phyloP scores from a whole-genome alignment of 257 asterid genomes.

The Cynanchum wilfordii region DNA sequence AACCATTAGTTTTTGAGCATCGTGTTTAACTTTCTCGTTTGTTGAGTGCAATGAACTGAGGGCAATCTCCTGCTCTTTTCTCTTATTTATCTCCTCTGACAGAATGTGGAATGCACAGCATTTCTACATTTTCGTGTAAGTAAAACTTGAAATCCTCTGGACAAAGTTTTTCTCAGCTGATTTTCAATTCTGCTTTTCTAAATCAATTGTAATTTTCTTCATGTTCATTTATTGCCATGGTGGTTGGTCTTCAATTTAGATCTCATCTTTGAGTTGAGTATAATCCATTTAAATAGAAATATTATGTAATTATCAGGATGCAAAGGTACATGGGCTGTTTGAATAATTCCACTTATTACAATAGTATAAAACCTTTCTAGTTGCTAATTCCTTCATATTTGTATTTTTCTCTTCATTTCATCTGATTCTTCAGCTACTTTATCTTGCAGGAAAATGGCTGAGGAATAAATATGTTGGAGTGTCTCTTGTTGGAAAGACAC shows the following conservation, averaged over 20 bases:
- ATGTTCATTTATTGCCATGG: neutral
- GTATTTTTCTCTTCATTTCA: neutral
- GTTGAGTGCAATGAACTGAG: neutral
- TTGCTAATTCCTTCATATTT: neutral
- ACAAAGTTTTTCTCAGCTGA: neutral
- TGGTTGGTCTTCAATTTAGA: neutral
- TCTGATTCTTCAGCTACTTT: neutral
- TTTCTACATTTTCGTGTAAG: neutral
- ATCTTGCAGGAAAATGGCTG: conserved; percentile 67
- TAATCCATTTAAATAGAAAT: neutral
- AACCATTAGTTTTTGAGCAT: neutral
- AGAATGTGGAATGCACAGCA: neutral
- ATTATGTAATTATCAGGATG: neutral
- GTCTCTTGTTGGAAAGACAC: conserved; percentile 90
- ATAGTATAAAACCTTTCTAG: neutral
- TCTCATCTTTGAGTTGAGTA: neutral
- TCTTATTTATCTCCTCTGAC: neutral
- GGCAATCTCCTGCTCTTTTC: neutral
- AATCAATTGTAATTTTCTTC: neutral
- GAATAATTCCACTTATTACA: neutral
- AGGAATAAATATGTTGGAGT: conserved; percentile 93
- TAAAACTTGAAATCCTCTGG: neutral
- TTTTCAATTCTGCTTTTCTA: neutral
- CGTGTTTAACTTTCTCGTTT: neutral
- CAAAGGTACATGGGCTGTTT: neutral